Evolutionary conservation across 202 grass and related monocot genomes (phyloP).

Genomic region (Setaria italica): DNA sequence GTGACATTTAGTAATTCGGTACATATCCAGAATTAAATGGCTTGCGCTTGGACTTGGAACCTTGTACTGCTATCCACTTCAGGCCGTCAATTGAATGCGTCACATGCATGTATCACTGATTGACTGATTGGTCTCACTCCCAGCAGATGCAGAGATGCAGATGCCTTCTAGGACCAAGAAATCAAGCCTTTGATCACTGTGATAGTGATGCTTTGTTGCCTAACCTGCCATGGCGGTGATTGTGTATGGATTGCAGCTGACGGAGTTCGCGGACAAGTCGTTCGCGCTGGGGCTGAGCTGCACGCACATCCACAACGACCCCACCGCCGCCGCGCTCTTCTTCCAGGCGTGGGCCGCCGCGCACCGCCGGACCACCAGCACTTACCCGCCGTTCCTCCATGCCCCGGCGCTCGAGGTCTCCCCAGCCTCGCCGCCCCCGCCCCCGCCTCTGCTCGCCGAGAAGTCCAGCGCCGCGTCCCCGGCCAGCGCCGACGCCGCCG

Average conservation of each 20-base stretch:
- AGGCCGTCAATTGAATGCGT: slow-evolving; percentile 10
- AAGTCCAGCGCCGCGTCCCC: slow-evolving; percentile 45
- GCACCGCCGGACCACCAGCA: slow-evolving; percentile 61
- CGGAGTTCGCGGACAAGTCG: slow-evolving; percentile 82
- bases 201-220: background rate
- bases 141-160: background rate
- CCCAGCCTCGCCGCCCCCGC: background rate
- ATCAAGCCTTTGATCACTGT: background rate
- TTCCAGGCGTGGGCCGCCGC: slow-evolving; percentile 73
- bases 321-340: slow-evolving; percentile 67
- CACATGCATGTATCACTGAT: slow-evolving; percentile 26
- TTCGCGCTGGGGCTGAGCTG: slow-evolving; percentile 79
- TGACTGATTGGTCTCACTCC: too few relatives aligned
- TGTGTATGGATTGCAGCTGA: slow-evolving; percentile 55
- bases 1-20: background rate
- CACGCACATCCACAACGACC: slow-evolving; percentile 81
- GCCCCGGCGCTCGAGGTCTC: slow-evolving; percentile 56
- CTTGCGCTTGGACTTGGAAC: background rate
- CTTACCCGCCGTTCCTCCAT: slow-evolving; percentile 79
- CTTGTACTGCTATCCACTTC: background rate
- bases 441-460: slow-evolving; percentile 59
- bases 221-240: background rate
- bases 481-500: background rate
- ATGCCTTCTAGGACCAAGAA: background rate
- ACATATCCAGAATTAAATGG: background rate